Percentiles rank a stretch among this genome's conserved stretches.
phyloP scores from a whole-genome alignment of 2,329 filamentous ascomycete species.

The Rugonectria rugulosa region DNA sequence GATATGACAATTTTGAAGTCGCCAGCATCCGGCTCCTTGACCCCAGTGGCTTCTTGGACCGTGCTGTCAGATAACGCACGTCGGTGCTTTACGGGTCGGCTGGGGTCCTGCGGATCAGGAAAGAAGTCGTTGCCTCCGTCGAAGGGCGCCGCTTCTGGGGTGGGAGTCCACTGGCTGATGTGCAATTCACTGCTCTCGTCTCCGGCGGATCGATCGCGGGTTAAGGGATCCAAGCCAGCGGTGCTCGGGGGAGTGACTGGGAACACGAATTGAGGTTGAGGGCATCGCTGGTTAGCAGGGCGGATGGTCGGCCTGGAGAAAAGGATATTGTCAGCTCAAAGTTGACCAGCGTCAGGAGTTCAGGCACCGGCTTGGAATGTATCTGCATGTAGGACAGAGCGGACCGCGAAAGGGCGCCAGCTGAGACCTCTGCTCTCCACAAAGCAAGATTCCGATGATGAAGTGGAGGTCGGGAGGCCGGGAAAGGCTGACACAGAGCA shows the following conservation, averaged over 20 bases:
- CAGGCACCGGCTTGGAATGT: constrained; percentile 18
- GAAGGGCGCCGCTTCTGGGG: constrained; percentile 48
- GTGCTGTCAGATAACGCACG: constrained; percentile 82
- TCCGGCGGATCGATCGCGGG: constrained; percentile 37
- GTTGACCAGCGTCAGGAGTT: constrained; percentile 20
- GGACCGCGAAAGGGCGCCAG: constrained; percentile 20
- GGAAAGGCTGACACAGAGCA: constrained; percentile 24
- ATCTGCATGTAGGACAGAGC: constrained; percentile 15
- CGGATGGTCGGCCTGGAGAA: constrained; percentile 64
- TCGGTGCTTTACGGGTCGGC: constrained; percentile 52
- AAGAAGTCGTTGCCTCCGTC: constrained; percentile 45
- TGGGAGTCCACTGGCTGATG: constrained; percentile 53
- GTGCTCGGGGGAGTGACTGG: constrained; percentile 67
- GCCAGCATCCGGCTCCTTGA: constrained; percentile 65
- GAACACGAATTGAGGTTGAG: constrained; percentile 67
- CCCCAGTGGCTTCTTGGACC: constrained; percentile 66
- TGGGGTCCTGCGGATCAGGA: constrained; percentile 35
- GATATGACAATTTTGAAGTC: constrained; percentile 85
- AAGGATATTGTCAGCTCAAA: constrained; percentile 28
- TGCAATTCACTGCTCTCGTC: constrained; percentile 40
- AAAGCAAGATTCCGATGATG: constrained; percentile 20
- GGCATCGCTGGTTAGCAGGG: constrained; percentile 67
- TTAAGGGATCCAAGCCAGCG: constrained; percentile 60
- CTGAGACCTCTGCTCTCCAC: constrained; percentile 27
- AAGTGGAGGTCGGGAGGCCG: constrained; percentile 22